These are phyloP conservation scores for Naganishia vaughanmartiniae DNA, from an alignment of 768 basidiomycete genomes.

Conservation along the genomic window DNA sequence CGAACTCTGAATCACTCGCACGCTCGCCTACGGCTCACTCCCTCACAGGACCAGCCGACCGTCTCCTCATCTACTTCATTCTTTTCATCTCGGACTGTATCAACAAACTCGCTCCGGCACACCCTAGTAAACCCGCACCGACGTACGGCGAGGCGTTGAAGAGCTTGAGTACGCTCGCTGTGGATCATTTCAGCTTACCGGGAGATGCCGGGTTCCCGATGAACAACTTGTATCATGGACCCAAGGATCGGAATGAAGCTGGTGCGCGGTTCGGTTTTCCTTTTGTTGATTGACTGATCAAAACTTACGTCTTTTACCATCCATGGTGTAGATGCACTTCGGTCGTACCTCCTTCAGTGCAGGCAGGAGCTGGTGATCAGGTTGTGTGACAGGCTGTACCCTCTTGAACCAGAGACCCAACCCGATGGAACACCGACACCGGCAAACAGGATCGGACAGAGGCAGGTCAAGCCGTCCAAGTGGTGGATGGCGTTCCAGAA, in stretches of 20 bases:
- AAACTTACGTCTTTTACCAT: no score
- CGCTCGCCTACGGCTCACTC: neutral
- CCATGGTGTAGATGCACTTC: slow-evolving; percentile 70
- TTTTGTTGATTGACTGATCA: no score
- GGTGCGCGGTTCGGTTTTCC: slow-evolving; percentile 58
- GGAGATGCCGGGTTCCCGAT: slow-evolving; percentile 93
- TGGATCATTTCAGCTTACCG: slow-evolving; percentile 89
- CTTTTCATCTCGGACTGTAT: slow-evolving; percentile 97
- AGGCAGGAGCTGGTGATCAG: slow-evolving; percentile 87
- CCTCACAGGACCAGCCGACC: slow-evolving; percentile 66
- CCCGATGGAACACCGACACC: slow-evolving; percentile 66
- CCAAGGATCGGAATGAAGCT: slow-evolving; percentile 70
- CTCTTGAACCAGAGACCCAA: slow-evolving; percentile 52
- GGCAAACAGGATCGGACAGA: slow-evolving; percentile 37
- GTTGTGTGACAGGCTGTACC: slow-evolving; percentile 79
- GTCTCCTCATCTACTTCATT: slow-evolving; percentile 92
- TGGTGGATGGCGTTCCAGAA: slow-evolving; percentile 99
- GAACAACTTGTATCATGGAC: slow-evolving; percentile 84
- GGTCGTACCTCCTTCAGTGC: slow-evolving; percentile 86
- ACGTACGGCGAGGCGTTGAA: slow-evolving; percentile 75
- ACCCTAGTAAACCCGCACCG: slow-evolving; percentile 56
- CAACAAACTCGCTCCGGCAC: slow-evolving; percentile 69
- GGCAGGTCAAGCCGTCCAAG: slow-evolving; percentile 82
- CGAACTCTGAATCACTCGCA: neutral
- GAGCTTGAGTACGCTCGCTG: slow-evolving; percentile 81